Evolutionary conservation across 768 basidiomycete genomes (phyloP).

Genomic region (Hypsizygus marmoreus): DNA sequence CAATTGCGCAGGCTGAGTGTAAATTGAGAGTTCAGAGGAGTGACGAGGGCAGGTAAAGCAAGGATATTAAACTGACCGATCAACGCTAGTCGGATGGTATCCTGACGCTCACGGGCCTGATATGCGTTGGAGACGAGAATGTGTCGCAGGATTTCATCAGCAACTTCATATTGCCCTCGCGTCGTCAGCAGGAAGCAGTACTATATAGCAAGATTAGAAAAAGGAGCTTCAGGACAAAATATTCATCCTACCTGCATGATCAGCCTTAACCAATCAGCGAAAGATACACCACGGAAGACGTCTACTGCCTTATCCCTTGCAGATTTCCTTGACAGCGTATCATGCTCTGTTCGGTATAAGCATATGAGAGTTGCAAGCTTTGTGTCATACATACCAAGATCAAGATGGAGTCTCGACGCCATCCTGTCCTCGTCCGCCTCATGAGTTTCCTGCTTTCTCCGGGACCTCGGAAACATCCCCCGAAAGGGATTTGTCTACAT

Average conservation of each 20-base stretch:
- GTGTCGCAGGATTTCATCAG: constrained; percentile 77
- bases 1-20: constrained; percentile 69
- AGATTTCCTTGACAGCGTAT: constrained; percentile 52
- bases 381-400: constrained; percentile 52
- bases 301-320: constrained; percentile 50
- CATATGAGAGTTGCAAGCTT: neutral
- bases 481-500: constrained; percentile 56
- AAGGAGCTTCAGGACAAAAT: neutral
- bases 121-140: constrained; percentile 75
- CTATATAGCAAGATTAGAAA: constrained; percentile 37
- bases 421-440: constrained; percentile 73
- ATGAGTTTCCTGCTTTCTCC: constrained; percentile 37
- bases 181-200: constrained; percentile 73
- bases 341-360: constrained; percentile 47
- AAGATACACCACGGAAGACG: constrained; percentile 78
- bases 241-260: constrained; percentile 73
- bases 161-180: constrained; percentile 62
- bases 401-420: constrained; percentile 75
- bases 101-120: constrained; percentile 58
- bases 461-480: constrained; percentile 64
- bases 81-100: constrained; percentile 73
- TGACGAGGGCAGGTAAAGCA: neutral
- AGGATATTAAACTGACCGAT: constrained; percentile 55
- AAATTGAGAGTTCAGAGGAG: no score
- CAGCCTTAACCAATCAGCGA: constrained; percentile 83